Percentiles rank a stretch among this genome's conserved stretches.
Conservation (phyloP, 1,139 yeast species). For the Candida mesenterica region DNA sequence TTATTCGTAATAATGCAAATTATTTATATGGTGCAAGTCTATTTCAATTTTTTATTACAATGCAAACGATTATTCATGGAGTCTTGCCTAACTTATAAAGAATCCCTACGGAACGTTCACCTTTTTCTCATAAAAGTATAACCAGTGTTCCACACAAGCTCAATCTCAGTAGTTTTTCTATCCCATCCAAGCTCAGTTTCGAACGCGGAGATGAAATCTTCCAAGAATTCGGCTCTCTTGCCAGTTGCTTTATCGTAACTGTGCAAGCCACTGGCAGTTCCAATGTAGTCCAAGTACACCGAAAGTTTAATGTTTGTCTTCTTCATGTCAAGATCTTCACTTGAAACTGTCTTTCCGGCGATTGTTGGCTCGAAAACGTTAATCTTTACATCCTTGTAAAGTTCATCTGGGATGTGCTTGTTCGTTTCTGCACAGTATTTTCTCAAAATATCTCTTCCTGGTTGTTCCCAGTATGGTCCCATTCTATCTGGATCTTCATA, state of each 20-base stretch:
- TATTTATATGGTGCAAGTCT: too few species aligned
- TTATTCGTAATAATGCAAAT: too few species aligned
- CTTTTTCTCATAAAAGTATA: slow-evolving; percentile 29
- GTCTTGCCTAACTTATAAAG: too few species aligned
- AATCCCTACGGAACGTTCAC: too few species aligned
- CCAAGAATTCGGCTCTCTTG: slow-evolving; percentile 23
- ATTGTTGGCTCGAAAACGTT: slow-evolving; percentile 24
- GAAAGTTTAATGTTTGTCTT: slow-evolving; percentile 22
- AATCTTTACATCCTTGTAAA: slow-evolving; percentile 28
- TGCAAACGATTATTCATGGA: too few species aligned
- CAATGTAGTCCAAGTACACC: slow-evolving; percentile 31
- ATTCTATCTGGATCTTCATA: slow-evolving; percentile 35
- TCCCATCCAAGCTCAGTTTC: slow-evolving; percentile 34
- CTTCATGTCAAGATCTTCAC: slow-evolving; percentile 25
- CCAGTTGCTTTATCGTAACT: slow-evolving; percentile 32
- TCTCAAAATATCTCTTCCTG: slow-evolving; percentile 39
- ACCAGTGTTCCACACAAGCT: slow-evolving; percentile 42
- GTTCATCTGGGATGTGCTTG: slow-evolving; percentile 29
- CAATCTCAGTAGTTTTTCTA: slow-evolving; percentile 29
- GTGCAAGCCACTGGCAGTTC: slow-evolving; percentile 41
- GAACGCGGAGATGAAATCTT: slow-evolving; percentile 23
- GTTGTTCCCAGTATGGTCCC: slow-evolving; percentile 49
- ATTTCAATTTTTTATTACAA: too few species aligned
- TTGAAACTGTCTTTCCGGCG: slow-evolving; percentile 6
- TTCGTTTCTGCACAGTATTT: slow-evolving; percentile 30